Percentiles rank a stretch among this genome's conserved stretches.
Evolutionary conservation across 306 rosid genomes (phyloP).

Genomic region (Castanospermum australe): DNA sequence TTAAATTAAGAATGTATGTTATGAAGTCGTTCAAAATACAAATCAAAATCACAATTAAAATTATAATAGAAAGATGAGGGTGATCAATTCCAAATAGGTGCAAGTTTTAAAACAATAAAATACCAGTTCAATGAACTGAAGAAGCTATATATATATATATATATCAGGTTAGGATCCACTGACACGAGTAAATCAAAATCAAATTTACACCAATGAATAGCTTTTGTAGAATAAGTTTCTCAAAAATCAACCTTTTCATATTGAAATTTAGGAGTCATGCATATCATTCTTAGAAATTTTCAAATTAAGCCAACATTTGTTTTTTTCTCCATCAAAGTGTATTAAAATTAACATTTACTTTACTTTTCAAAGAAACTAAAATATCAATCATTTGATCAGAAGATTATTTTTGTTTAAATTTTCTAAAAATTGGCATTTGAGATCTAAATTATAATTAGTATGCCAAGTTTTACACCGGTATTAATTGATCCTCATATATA

Average conservation of each 20-base stretch:
- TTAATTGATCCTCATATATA: too few relatives aligned
- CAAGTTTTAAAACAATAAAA: background rate
- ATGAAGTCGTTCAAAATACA: background rate
- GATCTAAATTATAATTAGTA: background rate
- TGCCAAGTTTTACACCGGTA: background rate
- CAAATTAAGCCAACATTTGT: background rate
- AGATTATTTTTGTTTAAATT: background rate
- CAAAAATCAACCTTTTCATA: too few relatives aligned
- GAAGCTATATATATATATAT: conserved; percentile 1
- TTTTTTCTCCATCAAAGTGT: background rate
- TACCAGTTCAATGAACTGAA: conserved; percentile 3
- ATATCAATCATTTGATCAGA: background rate
- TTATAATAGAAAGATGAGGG: background rate
- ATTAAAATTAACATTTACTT: background rate
- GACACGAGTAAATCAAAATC: background rate
- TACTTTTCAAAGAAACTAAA: background rate
- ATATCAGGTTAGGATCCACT: background rate
- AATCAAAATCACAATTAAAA: conserved; percentile 13
- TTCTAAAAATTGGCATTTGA: background rate
- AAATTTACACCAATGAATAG: background rate
- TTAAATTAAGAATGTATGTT: background rate
- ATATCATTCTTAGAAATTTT: background rate
- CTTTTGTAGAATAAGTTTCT: too few relatives aligned
- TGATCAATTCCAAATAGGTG: background rate
- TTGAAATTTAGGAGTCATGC: background rate